These are phyloP conservation scores for Elasticomyces elasticus DNA, from an alignment of 495 filamentous ascomycete genomes.

Conservation along the genomic window DNA sequence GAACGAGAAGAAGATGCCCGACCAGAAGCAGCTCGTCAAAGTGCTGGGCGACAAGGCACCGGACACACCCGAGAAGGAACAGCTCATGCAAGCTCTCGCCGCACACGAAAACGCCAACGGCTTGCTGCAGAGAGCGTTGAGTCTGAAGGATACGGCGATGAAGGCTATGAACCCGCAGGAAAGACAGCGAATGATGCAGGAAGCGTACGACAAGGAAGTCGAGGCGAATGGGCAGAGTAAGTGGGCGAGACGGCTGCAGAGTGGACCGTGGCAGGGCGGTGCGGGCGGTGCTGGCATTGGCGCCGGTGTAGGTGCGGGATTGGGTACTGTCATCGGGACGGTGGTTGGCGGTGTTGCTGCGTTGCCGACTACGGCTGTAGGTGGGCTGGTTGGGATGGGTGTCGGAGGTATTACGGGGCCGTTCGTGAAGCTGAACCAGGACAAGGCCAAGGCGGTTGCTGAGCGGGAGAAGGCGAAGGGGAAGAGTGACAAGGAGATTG, in stretches of 20 bases:
- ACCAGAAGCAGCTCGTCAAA: conserved; percentile 1
- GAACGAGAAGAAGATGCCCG: neutral
- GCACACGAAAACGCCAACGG: conserved; percentile 11
- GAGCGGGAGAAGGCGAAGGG: conserved; percentile 9
- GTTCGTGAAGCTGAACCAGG: conserved; percentile 17
- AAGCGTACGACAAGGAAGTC: conserved; percentile 19
- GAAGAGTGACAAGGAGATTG: conserved; percentile 11
- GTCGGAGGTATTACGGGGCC: conserved; percentile 19
- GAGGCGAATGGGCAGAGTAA: conserved; percentile 18
- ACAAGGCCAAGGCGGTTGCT: conserved; percentile 4
- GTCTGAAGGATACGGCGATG: conserved; percentile 11
- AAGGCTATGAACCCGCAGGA: conserved; percentile 14
- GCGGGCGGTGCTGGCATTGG: conserved; percentile 19
- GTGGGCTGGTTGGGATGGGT: conserved; percentile 18
- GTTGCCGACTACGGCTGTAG: conserved; percentile 17
- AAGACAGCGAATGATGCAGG: conserved; percentile 15
- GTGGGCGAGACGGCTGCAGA: conserved; percentile 10
- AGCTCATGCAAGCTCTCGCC: conserved; percentile 10
- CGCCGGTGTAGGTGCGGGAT: conserved; percentile 16
- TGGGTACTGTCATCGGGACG: conserved; percentile 19
- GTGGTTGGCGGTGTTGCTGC: conserved; percentile 14
- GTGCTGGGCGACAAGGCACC: neutral
- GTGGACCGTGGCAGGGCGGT: conserved; percentile 21
- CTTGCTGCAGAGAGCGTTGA: conserved; percentile 6
- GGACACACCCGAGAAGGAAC: conserved; percentile 5